Evolutionary conservation across 2,329 filamentous ascomycete species (phyloP), one percentile per base, ranked within the genome.

Genomic region (Xylariaceae sp.): DNA sequence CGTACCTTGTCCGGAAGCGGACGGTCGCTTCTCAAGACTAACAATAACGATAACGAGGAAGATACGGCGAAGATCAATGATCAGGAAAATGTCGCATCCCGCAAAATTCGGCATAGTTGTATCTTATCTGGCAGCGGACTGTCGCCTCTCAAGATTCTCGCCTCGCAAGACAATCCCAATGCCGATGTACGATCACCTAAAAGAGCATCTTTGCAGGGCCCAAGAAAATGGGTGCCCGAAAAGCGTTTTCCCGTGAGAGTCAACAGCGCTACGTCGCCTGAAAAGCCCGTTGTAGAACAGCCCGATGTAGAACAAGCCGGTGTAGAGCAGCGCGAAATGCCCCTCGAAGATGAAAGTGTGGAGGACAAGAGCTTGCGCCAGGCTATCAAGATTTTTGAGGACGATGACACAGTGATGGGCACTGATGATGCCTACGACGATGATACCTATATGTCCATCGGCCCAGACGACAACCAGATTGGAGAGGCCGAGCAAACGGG

Each of bases 321-420:
- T 2, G 56, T 62, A 9, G 54, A 62, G 37, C 54, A 65, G n/a
- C 62, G 60, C 31, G 72, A 73, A 26, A 71, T 79, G 40, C 76
- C 72, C 47, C 67, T 84, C 26, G 78, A 83, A 51, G 76, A 83
- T 53, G 76, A 76, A 1, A 71, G 84, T 51, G 71, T 72, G 42
- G 74, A 80, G 44, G 84, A 83, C 59, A 75, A 77, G 49, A 80
- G 79, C 2, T 71, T 85, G 40, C 79, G 76, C 62, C 77, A 76
- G 53, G 81, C 81, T 4, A 84, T 86, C 60, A 76, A 80, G 56
- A 84, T 85, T 45, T 80, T 85, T 35, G 83, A 86, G 64, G 81
- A 85, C 35, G 65, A 69, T 26, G 66, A 67, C 27, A 63, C 66
- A 0, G 61, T 69, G 47, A 65, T 70, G 47, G 67, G 71, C 12